Evolutionary conservation across 768 basidiomycete genomes (phyloP), one percentile per base, ranked within the genome.

Genomic region (Termitomyces sp.): DNA sequence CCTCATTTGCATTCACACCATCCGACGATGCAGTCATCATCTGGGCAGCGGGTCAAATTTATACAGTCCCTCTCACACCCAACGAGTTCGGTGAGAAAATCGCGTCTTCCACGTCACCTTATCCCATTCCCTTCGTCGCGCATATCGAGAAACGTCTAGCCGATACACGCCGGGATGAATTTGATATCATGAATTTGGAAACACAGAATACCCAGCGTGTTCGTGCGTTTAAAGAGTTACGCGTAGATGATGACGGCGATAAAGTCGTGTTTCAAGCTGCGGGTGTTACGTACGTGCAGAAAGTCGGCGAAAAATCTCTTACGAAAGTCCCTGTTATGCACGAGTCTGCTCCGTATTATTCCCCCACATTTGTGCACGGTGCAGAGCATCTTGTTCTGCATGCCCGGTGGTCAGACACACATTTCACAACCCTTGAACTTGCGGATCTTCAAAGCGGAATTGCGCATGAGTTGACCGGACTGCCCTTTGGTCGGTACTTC

Each of bases 11-110:
- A 9, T 89, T 89, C 67, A 77, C 83, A 0, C 84, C 83, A 0
- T 67, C 71, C 16, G 81, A 82, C 56, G 73, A 78, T 53, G 83
- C 80, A 1, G 69, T 89, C 50, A 75, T 89, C 57, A 84, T 89
- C 53, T 89, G 88, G 88, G 85, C 88, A 4, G 80, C 84, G 1
- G 88, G 88, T 2, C 80, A 86, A 54, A 87, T 89, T 23, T 81
- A 83, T 64, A 74, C 71, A 13, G 75, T 89, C 11, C 86, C 88
- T 15, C 69, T 89, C 27, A 59, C 70, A 5, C 64, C 63, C n/a
- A 86, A 86, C 60, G 46, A 60, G 2, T 63, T 64, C 15, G 83
- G 85, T 20, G 88, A 89, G 61, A 79, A 73, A 45, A 62, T 82
- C 10, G 70, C 69, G 10, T 69, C 61, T 45, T 60, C 58, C 15